phyloP scores from a whole-genome alignment of 768 basidiomycete species.

The Sutorius australiensis region DNA sequence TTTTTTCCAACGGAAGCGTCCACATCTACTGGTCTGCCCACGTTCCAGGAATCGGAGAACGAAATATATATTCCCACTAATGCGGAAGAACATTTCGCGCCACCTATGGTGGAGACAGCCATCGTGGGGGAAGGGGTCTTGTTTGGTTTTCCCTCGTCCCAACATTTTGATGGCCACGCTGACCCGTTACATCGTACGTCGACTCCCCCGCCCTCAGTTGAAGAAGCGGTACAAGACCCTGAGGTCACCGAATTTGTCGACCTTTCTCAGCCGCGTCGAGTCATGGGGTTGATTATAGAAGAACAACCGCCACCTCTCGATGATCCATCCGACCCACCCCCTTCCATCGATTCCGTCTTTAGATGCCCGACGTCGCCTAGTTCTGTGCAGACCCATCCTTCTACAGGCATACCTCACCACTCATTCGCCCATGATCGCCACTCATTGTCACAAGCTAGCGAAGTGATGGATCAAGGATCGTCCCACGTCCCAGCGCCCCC shows the following conservation, averaged over 20 bases:
- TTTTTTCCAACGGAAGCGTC: conserved; percentile 55
- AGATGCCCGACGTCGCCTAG: conserved; percentile 33
- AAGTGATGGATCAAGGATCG: conserved; percentile 34
- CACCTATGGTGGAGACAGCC: conserved; percentile 28
- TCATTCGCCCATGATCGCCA: conserved; percentile 31
- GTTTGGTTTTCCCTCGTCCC: conserved; percentile 67
- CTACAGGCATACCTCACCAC: conserved; percentile 30
- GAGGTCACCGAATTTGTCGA: conserved; percentile 65
- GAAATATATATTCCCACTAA: conserved; percentile 63
- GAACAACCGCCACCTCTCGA: conserved; percentile 66
- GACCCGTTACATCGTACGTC: conserved; percentile 59
- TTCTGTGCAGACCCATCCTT: conserved; percentile 13
- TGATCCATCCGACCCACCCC: conserved; percentile 85
- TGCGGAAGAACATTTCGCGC: conserved; percentile 36
- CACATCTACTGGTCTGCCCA: conserved; percentile 59
- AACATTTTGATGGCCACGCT: conserved; percentile 81
- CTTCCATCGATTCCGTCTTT: conserved; percentile 82
- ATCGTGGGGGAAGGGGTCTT: conserved; percentile 72
- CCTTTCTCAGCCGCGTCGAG: conserved; percentile 54
- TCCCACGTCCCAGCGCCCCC: conserved; percentile 67
- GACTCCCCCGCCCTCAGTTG: conserved; percentile 74
- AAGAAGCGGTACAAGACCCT: conserved; percentile 69
- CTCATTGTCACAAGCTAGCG: conserved; percentile 31
- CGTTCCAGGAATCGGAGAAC: conserved; percentile 76
- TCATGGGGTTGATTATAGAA: conserved; percentile 56